Evolutionary conservation across 2,329 filamentous ascomycete genomes (phyloP).

Genomic region (Aspergillus amoenus): DNA sequence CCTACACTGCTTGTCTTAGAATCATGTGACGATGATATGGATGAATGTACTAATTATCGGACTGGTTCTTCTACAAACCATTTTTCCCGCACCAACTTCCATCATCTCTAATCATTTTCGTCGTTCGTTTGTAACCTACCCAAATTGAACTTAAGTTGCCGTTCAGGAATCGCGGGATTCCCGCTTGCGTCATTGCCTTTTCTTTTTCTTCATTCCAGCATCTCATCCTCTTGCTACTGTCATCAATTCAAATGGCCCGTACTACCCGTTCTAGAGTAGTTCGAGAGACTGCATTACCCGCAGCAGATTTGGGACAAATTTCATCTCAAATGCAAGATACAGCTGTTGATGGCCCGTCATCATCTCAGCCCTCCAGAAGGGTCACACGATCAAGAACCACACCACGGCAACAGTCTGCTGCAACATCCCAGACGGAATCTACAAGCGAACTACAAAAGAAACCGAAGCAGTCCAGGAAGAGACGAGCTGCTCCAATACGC

Average conservation of each 20-base stretch:
- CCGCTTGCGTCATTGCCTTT: background rate
- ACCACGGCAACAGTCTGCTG: background rate
- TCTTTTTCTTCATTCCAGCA: background rate
- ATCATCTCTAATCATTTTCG: background rate
- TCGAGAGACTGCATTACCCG: slow-evolving; percentile 20
- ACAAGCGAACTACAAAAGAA: slow-evolving; percentile 32
- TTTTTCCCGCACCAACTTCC: background rate
- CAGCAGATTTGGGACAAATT: slow-evolving; percentile 11
- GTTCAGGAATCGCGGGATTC: background rate
- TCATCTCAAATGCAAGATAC: slow-evolving; percentile 42
- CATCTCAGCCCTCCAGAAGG: background rate
- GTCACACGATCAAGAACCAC: background rate
- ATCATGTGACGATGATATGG: background rate
- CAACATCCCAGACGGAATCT: slow-evolving; percentile 21
- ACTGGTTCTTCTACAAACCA: background rate
- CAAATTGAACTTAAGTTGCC: background rate
- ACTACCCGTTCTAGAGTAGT: slow-evolving; percentile 30
- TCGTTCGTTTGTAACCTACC: background rate
- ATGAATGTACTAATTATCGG: background rate
- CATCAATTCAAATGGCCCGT: slow-evolving; percentile 21
- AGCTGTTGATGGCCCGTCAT: background rate
- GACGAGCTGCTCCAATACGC: background rate
- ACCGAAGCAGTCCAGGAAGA: slow-evolving; percentile 17
- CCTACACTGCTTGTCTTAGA: background rate
- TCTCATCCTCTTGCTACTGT: background rate